phyloP scores from a whole-genome alignment of 1,284 basidiomycete species.

The Lentinus polychrous region DNA sequence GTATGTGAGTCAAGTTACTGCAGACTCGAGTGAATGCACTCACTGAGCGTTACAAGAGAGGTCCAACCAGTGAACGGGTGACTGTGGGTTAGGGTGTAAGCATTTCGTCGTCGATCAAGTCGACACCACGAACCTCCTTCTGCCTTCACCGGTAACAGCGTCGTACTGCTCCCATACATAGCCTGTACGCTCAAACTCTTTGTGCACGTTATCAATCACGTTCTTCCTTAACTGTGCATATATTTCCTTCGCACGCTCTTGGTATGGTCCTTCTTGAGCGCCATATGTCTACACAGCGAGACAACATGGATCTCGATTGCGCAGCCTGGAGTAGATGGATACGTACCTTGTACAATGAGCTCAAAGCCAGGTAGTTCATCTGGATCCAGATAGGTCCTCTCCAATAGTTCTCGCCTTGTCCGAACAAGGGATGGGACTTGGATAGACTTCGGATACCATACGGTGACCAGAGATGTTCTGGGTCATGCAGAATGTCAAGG shows the following conservation, averaged over 20 bases:
- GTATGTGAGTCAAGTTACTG: conserved; percentile 8
- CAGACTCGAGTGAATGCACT: conserved; percentile 23
- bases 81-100: conserved; percentile 34
- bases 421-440: conserved; percentile 79
- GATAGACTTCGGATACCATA: conserved; percentile 87
- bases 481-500: conserved; percentile 74
- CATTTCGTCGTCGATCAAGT: no score
- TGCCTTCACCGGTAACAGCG: conserved; percentile 73
- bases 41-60: conserved; percentile 73
- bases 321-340: neutral
- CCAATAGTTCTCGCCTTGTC: conserved; percentile 94
- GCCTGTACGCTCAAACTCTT: conserved; percentile 88
- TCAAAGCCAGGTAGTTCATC: conserved; percentile 88
- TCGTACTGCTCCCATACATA: conserved; percentile 98
- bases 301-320: neutral
- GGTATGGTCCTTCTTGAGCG: conserved; percentile 73
- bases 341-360: conserved; percentile 68
- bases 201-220: conserved; percentile 80
- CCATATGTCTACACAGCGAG: conserved; percentile 59
- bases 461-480: conserved; percentile 83
- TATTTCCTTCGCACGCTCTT: conserved; percentile 65
- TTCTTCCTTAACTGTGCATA: conserved; percentile 79
- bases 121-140: conserved; percentile 54
- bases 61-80: conserved; percentile 95
- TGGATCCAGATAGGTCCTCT: conserved; percentile 94